A percentile compares a stretch with the other conserved stretches of the same genome.
These are phyloP conservation scores for Trichoderma sp. DNA, from an alignment of 2,329 filamentous ascomycete species.

Conservation along the genomic window DNA sequence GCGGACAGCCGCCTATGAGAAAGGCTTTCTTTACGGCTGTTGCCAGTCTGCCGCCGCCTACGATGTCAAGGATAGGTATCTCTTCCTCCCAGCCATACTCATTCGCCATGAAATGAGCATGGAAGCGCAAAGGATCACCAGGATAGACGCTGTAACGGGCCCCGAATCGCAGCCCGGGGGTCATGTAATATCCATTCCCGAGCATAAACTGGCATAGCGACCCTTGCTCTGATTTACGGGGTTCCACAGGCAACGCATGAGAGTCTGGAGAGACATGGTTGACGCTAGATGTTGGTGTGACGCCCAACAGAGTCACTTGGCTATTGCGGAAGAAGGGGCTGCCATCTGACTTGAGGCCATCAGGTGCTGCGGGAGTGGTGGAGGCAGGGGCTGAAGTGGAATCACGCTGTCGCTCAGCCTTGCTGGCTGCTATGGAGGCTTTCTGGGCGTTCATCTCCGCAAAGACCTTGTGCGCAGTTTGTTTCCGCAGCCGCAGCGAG, in stretches of 20 bases:
- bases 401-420: slow-evolving; percentile 1
- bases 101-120: slow-evolving; percentile 90
- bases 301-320: slow-evolving; percentile 26
- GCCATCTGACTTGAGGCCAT: background rate
- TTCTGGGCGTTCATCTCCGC: slow-evolving; percentile 40
- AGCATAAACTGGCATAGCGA: slow-evolving; percentile 81
- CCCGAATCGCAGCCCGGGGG: slow-evolving; percentile 89
- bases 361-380: background rate
- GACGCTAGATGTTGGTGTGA: slow-evolving; percentile 38
- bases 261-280: slow-evolving; percentile 28
- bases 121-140: slow-evolving; percentile 89
- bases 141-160: slow-evolving; percentile 94
- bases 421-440: slow-evolving; percentile 29
- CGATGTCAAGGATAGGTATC: slow-evolving; percentile 78
- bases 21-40: slow-evolving; percentile 97
- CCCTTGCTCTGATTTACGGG: slow-evolving; percentile 25
- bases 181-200: slow-evolving; percentile 75
- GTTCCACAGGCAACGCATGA: slow-evolving; percentile 19
- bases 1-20: slow-evolving; percentile 69
- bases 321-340: background rate
- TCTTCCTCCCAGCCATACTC: slow-evolving; percentile 83
- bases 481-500: slow-evolving; percentile 47
- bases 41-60: slow-evolving; percentile 81
- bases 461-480: slow-evolving; percentile 39
- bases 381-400: background rate